These are phyloP conservation scores for Dictyostelium brefeldianum DNA, from an alignment of 78 protist species.

Conservation along the genomic window DNA sequence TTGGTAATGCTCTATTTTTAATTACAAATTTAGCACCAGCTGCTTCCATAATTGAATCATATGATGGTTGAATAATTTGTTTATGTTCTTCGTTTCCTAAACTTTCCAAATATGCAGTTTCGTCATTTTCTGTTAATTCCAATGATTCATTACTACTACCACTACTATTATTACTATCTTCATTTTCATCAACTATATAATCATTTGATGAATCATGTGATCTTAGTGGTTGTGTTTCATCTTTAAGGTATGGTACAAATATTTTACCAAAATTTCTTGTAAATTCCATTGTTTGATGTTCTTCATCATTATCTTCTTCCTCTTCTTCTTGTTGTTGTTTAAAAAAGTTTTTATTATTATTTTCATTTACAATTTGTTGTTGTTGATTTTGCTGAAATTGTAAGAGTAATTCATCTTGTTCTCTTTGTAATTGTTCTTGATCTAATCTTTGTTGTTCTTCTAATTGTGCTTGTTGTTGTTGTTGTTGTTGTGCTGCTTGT, in stretches of 20 bases:
- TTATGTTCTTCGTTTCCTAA: neutral
- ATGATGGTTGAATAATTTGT: neutral
- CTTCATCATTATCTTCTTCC: neutral
- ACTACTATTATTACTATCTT: neutral
- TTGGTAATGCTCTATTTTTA: neutral
- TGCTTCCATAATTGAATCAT: neutral
- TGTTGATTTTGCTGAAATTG: neutral
- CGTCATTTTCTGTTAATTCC: slow-evolving; percentile 19
- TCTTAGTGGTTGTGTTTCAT: slow-evolving; percentile 60
- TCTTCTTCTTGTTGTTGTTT: neutral
- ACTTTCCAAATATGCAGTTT: neutral
- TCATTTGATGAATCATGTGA: neutral
- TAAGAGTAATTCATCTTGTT: neutral
- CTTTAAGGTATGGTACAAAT: slow-evolving; percentile 48
- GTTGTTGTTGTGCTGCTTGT: neutral
- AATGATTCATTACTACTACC: neutral
- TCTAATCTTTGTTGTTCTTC: neutral
- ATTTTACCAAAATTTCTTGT: slow-evolving; percentile 60
- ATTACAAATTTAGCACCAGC: neutral
- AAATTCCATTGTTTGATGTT: slow-evolving; percentile 66
- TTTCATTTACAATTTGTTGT: neutral
- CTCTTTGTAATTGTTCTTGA: neutral
- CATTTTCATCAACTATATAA: too few relatives aligned
- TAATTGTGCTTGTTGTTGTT: neutral
- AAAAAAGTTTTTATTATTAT: neutral